Conservation (phyloP, 2,329 filamentous ascomycete genomes). For the Aspergillus unguis region DNA sequence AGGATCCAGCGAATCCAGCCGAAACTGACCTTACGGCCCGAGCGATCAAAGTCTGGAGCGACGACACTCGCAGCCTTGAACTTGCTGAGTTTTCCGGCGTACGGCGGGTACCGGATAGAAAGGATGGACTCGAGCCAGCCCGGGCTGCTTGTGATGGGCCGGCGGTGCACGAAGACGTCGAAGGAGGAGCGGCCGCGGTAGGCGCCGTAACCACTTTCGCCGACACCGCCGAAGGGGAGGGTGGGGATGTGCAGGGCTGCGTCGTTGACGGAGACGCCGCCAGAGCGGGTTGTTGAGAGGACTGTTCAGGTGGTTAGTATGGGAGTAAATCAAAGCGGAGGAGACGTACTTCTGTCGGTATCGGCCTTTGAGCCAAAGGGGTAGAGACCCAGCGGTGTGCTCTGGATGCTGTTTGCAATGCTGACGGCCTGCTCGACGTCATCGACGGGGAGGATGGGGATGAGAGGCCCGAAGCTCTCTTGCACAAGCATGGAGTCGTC, state of each 20-base stretch:
- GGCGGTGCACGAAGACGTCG: slow-evolving; percentile 60
- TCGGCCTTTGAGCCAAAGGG: slow-evolving; percentile 80
- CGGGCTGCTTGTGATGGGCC: slow-evolving; percentile 58
- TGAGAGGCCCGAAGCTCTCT: slow-evolving; percentile 91
- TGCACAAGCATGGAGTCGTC: slow-evolving; percentile 76
- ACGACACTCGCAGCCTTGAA: slow-evolving; percentile 50
- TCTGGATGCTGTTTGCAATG: slow-evolving; percentile 74
- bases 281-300: slow-evolving; percentile 61
- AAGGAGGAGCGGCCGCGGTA: slow-evolving; percentile 74
- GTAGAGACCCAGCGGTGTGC: slow-evolving; percentile 79
- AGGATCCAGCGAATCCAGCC: slow-evolving; percentile 41
- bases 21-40: slow-evolving; percentile 45
- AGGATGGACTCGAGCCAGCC: slow-evolving; percentile 59
- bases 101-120: slow-evolving; percentile 60
- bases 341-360: slow-evolving; percentile 63
- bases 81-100: slow-evolving; percentile 54
- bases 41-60: slow-evolving; percentile 60
- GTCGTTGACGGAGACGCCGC: slow-evolving; percentile 58
- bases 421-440: slow-evolving; percentile 81
- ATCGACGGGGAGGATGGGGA: slow-evolving; percentile 74
- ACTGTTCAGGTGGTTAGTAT: slow-evolving; percentile 42
- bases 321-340: neutral
- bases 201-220: slow-evolving; percentile 69
- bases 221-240: slow-evolving; percentile 78
- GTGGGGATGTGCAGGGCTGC: slow-evolving; percentile 70